A percentile compares a stretch with the other conserved stretches of the same genome.
phyloP scores from a whole-genome alignment of 257 asterid genomes.

The Solanum virginianum region DNA sequence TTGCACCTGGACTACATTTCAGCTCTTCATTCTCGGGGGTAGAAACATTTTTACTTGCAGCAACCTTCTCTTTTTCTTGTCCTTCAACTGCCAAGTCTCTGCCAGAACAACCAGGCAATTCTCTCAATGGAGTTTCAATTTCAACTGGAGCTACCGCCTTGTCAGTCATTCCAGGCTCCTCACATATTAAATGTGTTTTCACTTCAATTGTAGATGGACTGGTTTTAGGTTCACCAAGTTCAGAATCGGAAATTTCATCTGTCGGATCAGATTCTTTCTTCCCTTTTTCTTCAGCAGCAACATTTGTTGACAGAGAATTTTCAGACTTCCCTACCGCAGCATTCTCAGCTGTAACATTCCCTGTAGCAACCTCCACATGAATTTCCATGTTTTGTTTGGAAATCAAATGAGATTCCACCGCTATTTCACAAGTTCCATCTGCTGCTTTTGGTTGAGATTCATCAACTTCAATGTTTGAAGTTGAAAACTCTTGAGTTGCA shows the following conservation, averaged over 20 bases:
- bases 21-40: background rate
- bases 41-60: background rate
- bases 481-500: background rate
- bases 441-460: background rate
- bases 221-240: background rate
- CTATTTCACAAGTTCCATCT: background rate
- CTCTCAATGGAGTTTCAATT: background rate
- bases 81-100: constrained; percentile 3
- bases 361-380: background rate
- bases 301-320: background rate
- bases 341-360: background rate
- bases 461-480: background rate
- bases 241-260: background rate
- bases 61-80: background rate
- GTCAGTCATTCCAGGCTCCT: background rate
- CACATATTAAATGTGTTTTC: background rate
- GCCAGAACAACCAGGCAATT: background rate
- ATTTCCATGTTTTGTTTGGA: background rate
- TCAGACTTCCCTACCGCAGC: background rate
- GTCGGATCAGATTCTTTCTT: background rate
- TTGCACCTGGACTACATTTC: background rate
- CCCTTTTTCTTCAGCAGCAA: background rate
- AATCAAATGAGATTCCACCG: background rate
- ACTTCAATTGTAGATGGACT: background rate
- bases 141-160: constrained; percentile 1